These are phyloP conservation scores for Teunomyces lycoperdinae DNA, from an alignment of 805 yeast species.

Conservation along the genomic window DNA sequence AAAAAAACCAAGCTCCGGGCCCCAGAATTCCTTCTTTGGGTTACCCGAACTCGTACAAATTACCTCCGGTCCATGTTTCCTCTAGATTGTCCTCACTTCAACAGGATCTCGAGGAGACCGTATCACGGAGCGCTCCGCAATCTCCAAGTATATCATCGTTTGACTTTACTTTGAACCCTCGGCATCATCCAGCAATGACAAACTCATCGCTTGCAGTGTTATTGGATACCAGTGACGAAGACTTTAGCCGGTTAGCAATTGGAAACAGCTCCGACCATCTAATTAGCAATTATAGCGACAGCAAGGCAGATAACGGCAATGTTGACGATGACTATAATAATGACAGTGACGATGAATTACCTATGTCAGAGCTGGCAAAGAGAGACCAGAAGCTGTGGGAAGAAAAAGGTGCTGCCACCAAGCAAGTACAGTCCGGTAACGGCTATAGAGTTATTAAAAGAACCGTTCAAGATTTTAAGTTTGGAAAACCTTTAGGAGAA, in stretches of 20 bases:
- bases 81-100: slow-evolving; percentile 22
- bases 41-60: slow-evolving; percentile 3
- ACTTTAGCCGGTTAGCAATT: not conserved
- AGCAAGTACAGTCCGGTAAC: slow-evolving; percentile 11
- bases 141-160: slow-evolving; percentile 29
- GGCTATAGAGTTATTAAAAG: slow-evolving; percentile 28
- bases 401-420: slow-evolving; percentile 35
- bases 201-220: slow-evolving; percentile 37
- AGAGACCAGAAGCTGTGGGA: slow-evolving; percentile 27
- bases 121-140: slow-evolving; percentile 22
- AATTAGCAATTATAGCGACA: not conserved
- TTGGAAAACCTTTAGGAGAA: slow-evolving; percentile 43
- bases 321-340: not conserved
- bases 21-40: slow-evolving; percentile 2
- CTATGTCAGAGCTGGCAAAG: slow-evolving; percentile 8
- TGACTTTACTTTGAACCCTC: slow-evolving; percentile 23
- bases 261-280: slow-evolving; percentile 2
- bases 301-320: not conserved
- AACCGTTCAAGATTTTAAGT: slow-evolving; percentile 39
- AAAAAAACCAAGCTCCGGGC: slow-evolving; percentile 14
- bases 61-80: slow-evolving; percentile 18
- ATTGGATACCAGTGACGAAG: slow-evolving; percentile 19
- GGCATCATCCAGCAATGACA: slow-evolving; percentile 23
- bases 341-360: slow-evolving; percentile 10
- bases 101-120: slow-evolving; percentile 8